These are phyloP conservation scores for Leptographium procerum DNA, from an alignment of 2,329 filamentous ascomycete species.

Conservation along the genomic window DNA sequence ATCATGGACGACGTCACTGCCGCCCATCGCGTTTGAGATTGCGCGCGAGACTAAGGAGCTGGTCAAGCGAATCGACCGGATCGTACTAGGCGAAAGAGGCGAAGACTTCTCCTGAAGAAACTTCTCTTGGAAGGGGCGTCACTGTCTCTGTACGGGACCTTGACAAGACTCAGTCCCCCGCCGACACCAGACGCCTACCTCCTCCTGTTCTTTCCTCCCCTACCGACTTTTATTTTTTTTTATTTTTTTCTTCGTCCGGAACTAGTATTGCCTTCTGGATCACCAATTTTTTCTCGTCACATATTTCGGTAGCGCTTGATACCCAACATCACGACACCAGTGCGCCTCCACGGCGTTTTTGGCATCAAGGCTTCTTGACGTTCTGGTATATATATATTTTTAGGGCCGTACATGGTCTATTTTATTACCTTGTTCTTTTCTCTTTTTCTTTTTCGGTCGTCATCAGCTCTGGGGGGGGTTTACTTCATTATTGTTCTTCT, in stretches of 20 bases:
- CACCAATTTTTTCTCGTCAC: neutral
- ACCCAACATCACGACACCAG: neutral
- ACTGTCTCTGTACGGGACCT: too few relatives aligned
- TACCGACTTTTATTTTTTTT: neutral
- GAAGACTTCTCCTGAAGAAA: slow-evolving; percentile 19
- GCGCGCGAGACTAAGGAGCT: slow-evolving; percentile 72
- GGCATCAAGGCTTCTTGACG: neutral
- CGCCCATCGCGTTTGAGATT: slow-evolving; percentile 79
- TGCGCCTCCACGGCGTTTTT: neutral
- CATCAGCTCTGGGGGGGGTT: neutral
- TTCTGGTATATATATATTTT: neutral
- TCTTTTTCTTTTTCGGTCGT: neutral
- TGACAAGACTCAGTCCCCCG: too few relatives aligned
- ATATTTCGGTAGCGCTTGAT: slow-evolving; percentile 1
- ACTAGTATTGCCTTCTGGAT: neutral
- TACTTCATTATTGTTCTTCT: neutral
- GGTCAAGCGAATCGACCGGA: slow-evolving; percentile 25
- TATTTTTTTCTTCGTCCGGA: neutral
- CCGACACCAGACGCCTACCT: neutral
- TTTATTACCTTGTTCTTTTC: neutral
- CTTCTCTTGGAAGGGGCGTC: slow-evolving; percentile 13
- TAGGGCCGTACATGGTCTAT: neutral
- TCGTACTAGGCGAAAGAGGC: slow-evolving; percentile 13
- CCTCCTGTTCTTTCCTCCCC: too few relatives aligned
- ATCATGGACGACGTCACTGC: slow-evolving; percentile 58